phyloP scores from a whole-genome alignment of 306 rosid species.

The Cajanus cajan region DNA sequence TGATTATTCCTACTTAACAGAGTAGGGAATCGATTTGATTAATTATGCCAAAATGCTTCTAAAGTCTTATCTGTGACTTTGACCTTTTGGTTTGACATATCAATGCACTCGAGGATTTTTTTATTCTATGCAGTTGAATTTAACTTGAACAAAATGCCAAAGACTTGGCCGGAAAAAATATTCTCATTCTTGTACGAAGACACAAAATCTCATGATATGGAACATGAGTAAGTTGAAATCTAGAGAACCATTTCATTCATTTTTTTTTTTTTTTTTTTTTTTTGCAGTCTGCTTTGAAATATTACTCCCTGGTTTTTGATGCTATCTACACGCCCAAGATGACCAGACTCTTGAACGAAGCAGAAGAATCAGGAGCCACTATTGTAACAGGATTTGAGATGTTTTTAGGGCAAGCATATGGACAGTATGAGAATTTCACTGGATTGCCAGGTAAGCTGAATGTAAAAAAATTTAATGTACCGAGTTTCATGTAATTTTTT shows the following conservation, averaged over 20 bases:
- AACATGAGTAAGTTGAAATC: conserved; percentile 28
- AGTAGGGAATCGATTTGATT: conserved; percentile 12
- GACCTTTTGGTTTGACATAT: conserved; percentile 18
- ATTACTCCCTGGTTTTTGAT: conserved; percentile 81
- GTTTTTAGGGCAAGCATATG: conserved; percentile 89
- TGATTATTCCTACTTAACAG: conserved; percentile 8
- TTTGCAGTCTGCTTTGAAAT: conserved; percentile 69
- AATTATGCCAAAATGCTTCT: background rate
- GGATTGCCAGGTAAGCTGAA: conserved; percentile 79
- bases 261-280: conserved; percentile 23
- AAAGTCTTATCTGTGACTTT: conserved; percentile 3
- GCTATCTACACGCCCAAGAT: conserved; percentile 87
- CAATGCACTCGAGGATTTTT: background rate
- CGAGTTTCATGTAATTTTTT: background rate
- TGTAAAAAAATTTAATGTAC: background rate
- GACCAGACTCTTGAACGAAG: conserved; percentile 85
- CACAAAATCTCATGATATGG: conserved; percentile 10
- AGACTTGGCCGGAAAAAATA: conserved; percentile 4
- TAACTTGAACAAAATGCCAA: conserved; percentile 4
- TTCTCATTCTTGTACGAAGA: conserved; percentile 12
- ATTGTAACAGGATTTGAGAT: conserved; percentile 77
- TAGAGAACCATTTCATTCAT: conserved; percentile 25
- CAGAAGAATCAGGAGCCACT: conserved; percentile 82
- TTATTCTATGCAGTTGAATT: conserved; percentile 7
- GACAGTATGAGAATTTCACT: conserved; percentile 75